A percentile compares a stretch with the other conserved stretches of the same genome.
These are phyloP conservation scores for Kuraishia hungarica DNA, from an alignment of 805 yeast species.

Conservation along the genomic window DNA sequence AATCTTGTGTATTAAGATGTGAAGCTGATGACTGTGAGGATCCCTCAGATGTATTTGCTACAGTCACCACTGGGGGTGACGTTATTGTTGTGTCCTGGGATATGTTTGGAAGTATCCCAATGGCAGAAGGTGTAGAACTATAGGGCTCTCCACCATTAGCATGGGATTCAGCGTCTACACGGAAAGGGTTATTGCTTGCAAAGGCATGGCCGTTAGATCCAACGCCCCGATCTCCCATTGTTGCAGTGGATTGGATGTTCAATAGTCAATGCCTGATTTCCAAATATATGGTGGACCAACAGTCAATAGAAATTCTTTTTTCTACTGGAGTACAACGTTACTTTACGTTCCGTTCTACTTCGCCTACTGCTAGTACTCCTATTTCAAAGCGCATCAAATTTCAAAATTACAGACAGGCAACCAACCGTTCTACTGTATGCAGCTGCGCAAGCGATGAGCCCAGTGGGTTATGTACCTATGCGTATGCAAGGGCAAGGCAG, in stretches of 20 bases:
- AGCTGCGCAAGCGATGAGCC: background rate
- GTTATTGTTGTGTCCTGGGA: no score
- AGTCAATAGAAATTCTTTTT: background rate
- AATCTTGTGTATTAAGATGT: background rate
- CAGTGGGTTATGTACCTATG: background rate
- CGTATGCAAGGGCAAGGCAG: background rate
- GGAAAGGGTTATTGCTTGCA: background rate
- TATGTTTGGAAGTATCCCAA: no score
- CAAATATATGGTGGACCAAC: no score
- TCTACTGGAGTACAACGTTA: background rate
- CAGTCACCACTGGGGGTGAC: background rate
- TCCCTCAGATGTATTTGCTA: background rate
- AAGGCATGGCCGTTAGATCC: background rate
- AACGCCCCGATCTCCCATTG: background rate
- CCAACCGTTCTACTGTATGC: background rate
- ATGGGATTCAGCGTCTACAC: background rate
- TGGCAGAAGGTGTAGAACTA: no score
- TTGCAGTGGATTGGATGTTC: background rate
- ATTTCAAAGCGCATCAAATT: background rate
- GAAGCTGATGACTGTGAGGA: background rate
- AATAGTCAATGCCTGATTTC: no score
- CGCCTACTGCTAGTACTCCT: background rate
- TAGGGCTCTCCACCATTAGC: no score
- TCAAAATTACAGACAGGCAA: background rate
- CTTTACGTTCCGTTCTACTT: no score